A percentile compares a stretch with the other conserved stretches of the same genome.
Evolutionary conservation across 2,329 filamentous ascomycete genomes (phyloP).

Genomic region (Paecilomyces dactylethromorphus): DNA sequence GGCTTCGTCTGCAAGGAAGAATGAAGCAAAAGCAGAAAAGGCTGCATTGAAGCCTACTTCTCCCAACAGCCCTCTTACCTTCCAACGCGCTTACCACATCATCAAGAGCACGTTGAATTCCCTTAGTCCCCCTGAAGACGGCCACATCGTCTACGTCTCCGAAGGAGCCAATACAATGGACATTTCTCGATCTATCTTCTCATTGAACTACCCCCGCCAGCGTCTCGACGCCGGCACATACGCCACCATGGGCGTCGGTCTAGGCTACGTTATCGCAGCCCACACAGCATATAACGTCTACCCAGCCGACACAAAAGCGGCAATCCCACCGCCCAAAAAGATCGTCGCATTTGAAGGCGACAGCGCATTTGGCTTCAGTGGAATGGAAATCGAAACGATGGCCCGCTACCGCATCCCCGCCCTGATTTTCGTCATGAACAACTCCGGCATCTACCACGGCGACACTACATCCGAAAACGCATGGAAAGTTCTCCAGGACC

Average conservation of each 20-base stretch:
- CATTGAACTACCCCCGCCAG: constrained; percentile 48
- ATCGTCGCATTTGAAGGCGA: constrained; percentile 52
- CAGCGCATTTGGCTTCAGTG: constrained; percentile 50
- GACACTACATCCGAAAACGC: constrained; percentile 33
- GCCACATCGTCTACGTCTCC: constrained; percentile 49
- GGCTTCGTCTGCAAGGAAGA: constrained; percentile 33
- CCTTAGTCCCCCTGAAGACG: constrained; percentile 39
- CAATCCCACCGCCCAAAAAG: constrained; percentile 37
- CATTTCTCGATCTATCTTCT: constrained; percentile 50
- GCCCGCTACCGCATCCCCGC: constrained; percentile 49
- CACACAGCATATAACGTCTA: constrained; percentile 49
- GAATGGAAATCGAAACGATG: constrained; percentile 53
- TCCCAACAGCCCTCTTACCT: constrained; percentile 38
- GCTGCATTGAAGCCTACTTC: constrained; percentile 33
- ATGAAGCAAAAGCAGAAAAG: constrained; percentile 40
- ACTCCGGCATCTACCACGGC: constrained; percentile 47
- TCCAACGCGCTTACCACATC: constrained; percentile 46
- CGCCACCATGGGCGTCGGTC: constrained; percentile 54
- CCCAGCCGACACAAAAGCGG: constrained; percentile 24
- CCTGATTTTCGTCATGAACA: constrained; percentile 52
- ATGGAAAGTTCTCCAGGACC: constrained; percentile 40
- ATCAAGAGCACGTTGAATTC: constrained; percentile 46
- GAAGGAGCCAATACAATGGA: constrained; percentile 59
- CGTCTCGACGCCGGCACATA: constrained; percentile 54
- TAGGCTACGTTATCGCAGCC: constrained; percentile 52